Percentiles rank a stretch among this genome's conserved stretches.
phyloP scores from a whole-genome alignment of 2,329 filamentous ascomycete species.

The Dactylellina drechsleri region DNA sequence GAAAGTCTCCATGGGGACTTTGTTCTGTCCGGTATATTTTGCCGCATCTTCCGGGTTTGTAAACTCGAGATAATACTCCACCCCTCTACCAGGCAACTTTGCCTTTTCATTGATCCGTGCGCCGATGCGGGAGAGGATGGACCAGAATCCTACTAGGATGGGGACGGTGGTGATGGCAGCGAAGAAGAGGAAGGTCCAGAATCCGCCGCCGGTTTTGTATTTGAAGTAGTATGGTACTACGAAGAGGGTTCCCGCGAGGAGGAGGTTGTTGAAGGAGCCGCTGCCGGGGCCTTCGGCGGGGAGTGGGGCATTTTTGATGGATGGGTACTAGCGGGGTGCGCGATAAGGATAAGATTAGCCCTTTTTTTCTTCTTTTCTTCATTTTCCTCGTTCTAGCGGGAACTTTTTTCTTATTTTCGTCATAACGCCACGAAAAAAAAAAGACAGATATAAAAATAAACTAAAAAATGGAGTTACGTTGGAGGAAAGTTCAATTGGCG shows the following conservation, averaged over 20 bases:
- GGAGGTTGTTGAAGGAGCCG: conserved; percentile 85
- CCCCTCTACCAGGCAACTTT: conserved; percentile 81
- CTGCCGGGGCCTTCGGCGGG: conserved; percentile 86
- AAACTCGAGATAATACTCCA: conserved; percentile 91
- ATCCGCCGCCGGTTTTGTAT: conserved; percentile 83
- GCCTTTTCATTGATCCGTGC: conserved; percentile 94
- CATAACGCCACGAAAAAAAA: background rate
- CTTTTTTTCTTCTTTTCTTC: too few relatives aligned
- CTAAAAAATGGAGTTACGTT: background rate
- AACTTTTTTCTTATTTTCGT: background rate
- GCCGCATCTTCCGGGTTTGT: conserved; percentile 70
- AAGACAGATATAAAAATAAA: background rate
- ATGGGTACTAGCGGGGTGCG: conserved; percentile 71
- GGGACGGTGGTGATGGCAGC: conserved; percentile 80
- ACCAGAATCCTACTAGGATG: conserved; percentile 84
- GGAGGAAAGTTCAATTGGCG: background rate
- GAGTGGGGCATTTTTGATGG: conserved; percentile 93
- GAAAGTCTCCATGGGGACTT: conserved; percentile 92
- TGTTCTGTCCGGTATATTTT: conserved; percentile 80
- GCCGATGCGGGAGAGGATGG: conserved; percentile 78
- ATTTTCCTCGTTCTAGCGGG: conserved; percentile 10
- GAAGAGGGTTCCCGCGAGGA: conserved; percentile 76
- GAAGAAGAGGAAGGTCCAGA: conserved; percentile 89
- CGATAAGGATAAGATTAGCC: conserved; percentile 7
- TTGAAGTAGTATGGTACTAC: conserved; percentile 81